Evolutionary conservation across 192 early-diverging fungal genomes (phyloP), one percentile per base, ranked within the genome.

Genomic region (Coemansia sp.): DNA sequence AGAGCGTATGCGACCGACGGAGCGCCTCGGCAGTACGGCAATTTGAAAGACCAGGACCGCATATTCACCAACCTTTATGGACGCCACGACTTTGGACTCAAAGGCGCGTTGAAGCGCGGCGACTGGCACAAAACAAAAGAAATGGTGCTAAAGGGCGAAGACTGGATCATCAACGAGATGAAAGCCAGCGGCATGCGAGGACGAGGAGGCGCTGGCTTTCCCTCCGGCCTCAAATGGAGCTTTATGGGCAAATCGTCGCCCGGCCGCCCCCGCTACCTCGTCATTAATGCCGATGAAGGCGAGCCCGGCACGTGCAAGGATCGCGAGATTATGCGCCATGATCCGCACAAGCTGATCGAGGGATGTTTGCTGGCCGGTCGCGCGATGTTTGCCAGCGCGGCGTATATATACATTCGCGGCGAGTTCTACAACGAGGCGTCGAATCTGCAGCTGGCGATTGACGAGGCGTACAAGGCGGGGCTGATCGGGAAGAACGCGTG

Each of bases 101-200:
- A 90, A 56, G 95, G 94, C 9, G 95, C 97, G 14, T 59, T 90
- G 73, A 93, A 94, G 85, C 91, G 95, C 59, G 95, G 97, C 56
- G 95, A 98, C 84, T 98, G 95, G 95, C 88, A 96, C 87, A 95
- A 95, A 85, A 98, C 97, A 54, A 98, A 98, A 86, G 95, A 98
- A 75, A 89, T 98, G 47, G 73, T 98, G 47, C 85, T 89, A 50
- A 98, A 98, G 80, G 97, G 97, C 56, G 86, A 94, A 68, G 90
- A 93, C 58, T 98, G 94, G 95, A 98, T 98, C 73, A 86, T 98
- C 72, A 87, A 94, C 77, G 93, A 98, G 84, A 92, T 97, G 85
- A 98, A 98, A 84, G 84, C 86, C 54, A 96, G 94, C 37, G 97
- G 94, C 55, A 79, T 97, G 63, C 86, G 94, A 60, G 91, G 92